Evolutionary conservation across 805 yeast species (phyloP).

Genomic region (Kazachstania bromeliacearum): DNA sequence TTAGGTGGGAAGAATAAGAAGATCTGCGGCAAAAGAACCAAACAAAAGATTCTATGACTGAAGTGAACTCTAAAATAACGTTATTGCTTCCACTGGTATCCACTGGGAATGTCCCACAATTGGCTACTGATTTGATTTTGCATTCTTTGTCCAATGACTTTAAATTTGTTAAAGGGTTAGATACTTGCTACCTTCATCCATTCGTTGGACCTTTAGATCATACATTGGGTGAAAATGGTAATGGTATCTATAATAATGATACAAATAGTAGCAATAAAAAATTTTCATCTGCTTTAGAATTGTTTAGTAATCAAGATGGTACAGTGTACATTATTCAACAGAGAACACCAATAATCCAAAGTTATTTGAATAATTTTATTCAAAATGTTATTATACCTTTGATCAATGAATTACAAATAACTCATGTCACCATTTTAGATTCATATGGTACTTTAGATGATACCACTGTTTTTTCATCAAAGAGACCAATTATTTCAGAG

Average conservation of each 20-base stretch:
- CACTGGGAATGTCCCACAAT: constrained; percentile 84
- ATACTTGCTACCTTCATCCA: constrained; percentile 60
- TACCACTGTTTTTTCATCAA: neutral
- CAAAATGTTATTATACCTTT: constrained; percentile 43
- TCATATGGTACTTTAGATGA: constrained; percentile 53
- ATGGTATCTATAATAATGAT: neutral
- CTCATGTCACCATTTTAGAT: constrained; percentile 48
- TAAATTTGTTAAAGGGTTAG: constrained; percentile 44
- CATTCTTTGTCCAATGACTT: constrained; percentile 36
- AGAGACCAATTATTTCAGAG: neutral
- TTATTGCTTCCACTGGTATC: constrained; percentile 75
- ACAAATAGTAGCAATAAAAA: constrained; percentile 9
- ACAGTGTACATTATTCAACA: constrained; percentile 62
- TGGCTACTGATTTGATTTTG: constrained; percentile 62
- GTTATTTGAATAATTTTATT: constrained; percentile 42
- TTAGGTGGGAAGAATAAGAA: too few relatives aligned
- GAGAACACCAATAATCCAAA: constrained; percentile 75
- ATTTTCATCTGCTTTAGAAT: constrained; percentile 57
- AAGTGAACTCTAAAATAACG: constrained; percentile 15
- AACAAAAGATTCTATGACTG: too few relatives aligned
- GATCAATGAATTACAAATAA: constrained; percentile 33
- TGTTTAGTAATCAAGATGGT: constrained; percentile 37
- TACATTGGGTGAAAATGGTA: constrained; percentile 9
- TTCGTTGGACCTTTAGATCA: constrained; percentile 74
- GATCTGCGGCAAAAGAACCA: too few relatives aligned